These are phyloP conservation scores for Cytospora schulzeri DNA, from an alignment of 2,329 filamentous ascomycete species.

Conservation along the genomic window DNA sequence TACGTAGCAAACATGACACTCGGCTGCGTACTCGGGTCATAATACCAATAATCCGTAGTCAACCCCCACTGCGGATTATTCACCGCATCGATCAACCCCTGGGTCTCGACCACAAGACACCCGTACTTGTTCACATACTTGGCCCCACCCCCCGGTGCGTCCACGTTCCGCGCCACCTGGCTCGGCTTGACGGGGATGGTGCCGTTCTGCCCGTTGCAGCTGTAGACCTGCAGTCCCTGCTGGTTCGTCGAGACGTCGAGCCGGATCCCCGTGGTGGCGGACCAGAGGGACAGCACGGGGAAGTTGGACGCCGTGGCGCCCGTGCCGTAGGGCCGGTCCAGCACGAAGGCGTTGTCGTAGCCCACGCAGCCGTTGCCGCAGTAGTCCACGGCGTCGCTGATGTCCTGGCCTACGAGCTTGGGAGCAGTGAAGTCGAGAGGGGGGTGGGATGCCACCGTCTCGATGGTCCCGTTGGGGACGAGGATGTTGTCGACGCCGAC, in stretches of 20 bases:
- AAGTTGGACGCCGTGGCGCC: conserved; percentile 17
- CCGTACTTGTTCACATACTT: conserved; percentile 24
- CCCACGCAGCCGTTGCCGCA: conserved; percentile 17
- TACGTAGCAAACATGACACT: conserved; percentile 22
- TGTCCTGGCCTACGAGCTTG: conserved; percentile 17
- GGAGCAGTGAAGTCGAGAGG: conserved; percentile 21
- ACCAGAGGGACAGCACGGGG: conserved; percentile 21
- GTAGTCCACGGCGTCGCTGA: conserved; percentile 9
- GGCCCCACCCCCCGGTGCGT: conserved; percentile 9
- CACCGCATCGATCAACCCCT: conserved; percentile 21
- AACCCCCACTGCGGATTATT: conserved; percentile 22
- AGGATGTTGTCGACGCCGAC: conserved; percentile 20
- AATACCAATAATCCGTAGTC: conserved; percentile 17
- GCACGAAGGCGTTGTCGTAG: conserved; percentile 24
- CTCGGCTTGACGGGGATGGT: conserved; percentile 22
- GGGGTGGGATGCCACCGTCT: conserved; percentile 15
- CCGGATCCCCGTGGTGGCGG: conserved; percentile 19
- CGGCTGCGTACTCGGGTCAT: conserved; percentile 13
- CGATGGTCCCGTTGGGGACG: conserved; percentile 20
- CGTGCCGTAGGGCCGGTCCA: conserved; percentile 12
- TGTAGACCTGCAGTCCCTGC: conserved; percentile 23
- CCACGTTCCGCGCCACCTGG: conserved; percentile 15
- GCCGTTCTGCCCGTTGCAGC: conserved; percentile 24
- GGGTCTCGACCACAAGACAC: conserved; percentile 22
- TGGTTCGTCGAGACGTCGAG: conserved; percentile 20